Conservation (phyloP, 495 filamentous ascomycete genomes). For the Barbatosphaeria neglecta region DNA sequence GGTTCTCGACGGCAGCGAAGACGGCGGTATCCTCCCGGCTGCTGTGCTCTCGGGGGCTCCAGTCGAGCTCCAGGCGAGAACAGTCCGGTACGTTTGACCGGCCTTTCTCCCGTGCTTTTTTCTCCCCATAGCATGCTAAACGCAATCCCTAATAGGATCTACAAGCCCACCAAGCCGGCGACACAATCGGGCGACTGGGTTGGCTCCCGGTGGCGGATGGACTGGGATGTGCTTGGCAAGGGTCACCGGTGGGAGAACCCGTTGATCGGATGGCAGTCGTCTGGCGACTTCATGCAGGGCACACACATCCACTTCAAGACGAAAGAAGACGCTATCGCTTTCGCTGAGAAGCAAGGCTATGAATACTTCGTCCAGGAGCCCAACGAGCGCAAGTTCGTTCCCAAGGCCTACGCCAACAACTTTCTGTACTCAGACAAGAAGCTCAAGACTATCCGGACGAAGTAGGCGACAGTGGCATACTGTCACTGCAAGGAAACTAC, state of each 20-base stretch:
- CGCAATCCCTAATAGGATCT: slow-evolving; percentile 53
- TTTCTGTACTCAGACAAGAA: slow-evolving; percentile 74
- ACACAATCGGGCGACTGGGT: slow-evolving; percentile 87
- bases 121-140: background rate
- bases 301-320: slow-evolving; percentile 79
- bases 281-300: slow-evolving; percentile 84
- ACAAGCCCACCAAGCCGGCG: slow-evolving; percentile 75
- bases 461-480: slow-evolving; percentile 37
- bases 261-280: slow-evolving; percentile 97
- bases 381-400: slow-evolving; percentile 69
- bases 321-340: slow-evolving; percentile 90
- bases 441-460: slow-evolving; percentile 87
- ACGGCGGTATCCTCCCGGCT: slow-evolving; percentile 60
- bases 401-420: slow-evolving; percentile 96
- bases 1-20: slow-evolving; percentile 83
- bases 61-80: slow-evolving; percentile 82
- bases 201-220: slow-evolving; percentile 85
- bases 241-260: slow-evolving; percentile 95
- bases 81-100: slow-evolving; percentile 59
- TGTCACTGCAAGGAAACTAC: background rate
- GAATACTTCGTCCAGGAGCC: slow-evolving; percentile 99
- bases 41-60: slow-evolving; percentile 87
- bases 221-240: slow-evolving; percentile 86
- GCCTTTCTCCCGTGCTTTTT: background rate
- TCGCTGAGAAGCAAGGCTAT: slow-evolving; percentile 97